Evolutionary conservation across 305 asterid species (phyloP), one percentile per base, ranked within the genome.

Genomic region (Fraxinus ornus): DNA sequence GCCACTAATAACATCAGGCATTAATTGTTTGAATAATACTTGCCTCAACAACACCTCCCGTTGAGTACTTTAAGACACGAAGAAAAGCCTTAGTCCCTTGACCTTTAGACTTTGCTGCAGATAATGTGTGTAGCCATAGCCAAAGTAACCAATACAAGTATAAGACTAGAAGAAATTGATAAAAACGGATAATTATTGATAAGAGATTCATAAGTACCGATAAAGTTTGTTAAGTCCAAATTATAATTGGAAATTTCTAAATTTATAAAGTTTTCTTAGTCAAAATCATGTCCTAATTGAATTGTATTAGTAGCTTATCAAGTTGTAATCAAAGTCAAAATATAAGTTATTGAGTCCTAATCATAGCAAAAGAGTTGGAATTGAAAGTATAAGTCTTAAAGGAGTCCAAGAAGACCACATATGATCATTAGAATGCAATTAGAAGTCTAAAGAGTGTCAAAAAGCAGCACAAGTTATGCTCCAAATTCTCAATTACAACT

Each of bases 31-130:
- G 79, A 7, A 68, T 52, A 74, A 68, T 72, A 85, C 82, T 84
- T 82, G 92, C 99, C 92, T 95, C 98, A 80, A 95, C 97, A 90
- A 94, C 93, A 81, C 97, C 98, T 73, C 98, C 99, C 68, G 87
- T 89, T 19, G 99, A 95, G 90, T 95, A 93, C 66, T 95, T 95
- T 68, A 95, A 82, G 80, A 95, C 99, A 81, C 92, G 98, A 28
- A 95, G 96, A 89, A 94, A 93, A 84, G 93, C 97, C 89, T 89
- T 91, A 76, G 89, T 86, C 79, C 86, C 87, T 81, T 86, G 97
- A 64, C 86, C 93, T 90, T 95, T 92, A 52, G 89, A 88, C 90
- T 91, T 92, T 77, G 93, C 99, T 94, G 95, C 88, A 92, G 82
- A 70, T 19, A 72, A 49, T 83, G 78, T 37, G 52, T 73, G 74